Base-by-base conservation (phyloP, 352 stramenopile genomes). In the Phytophthora brassicae region DNA sequence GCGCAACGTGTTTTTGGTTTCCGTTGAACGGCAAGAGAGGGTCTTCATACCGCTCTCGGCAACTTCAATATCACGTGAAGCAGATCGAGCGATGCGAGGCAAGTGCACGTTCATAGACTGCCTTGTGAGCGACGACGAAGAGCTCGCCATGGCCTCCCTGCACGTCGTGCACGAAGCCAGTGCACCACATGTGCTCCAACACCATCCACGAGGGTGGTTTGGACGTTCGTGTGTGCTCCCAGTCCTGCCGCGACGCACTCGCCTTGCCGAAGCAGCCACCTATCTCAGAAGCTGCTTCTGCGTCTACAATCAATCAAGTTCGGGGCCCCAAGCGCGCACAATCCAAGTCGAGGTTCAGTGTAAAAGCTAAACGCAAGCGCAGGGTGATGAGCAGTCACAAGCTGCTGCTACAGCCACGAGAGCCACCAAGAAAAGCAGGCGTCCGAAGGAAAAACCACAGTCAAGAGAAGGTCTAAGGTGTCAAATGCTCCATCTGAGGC, bases 121-220 rank as follows among this genome's bases (percentile, higher is more conserved):
- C 36, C 2, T 26, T 35, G 33, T 46, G 4, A n/a, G 13, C 5
- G 33, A 17, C 23, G 31, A 46, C 17, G 51, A 44, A n/a, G 51
- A 16, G 22, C n/a, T 50, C 13, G 19, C 41, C 6, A 28, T 46
- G 17, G 17, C 23, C 8, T 14, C 3, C n/a, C 16, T 58, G 51
- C 28, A 19, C 51, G 16, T 33, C 17, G 2, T 51, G 51, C 51
- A 6, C 39, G 28, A 38, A 50, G 12, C 4, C 17, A 33, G 51
- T 51, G 8, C 51, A 59, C 13, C 51, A 45, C 17, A 44, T 59
- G 17, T 59, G 29, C 29, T 59, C 45, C 6, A 60, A 48, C 33
- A 6, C 43, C 20, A 20, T 54, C 33, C 28, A 38, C 53, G 53
- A 60, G 20, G 42, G 53, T 9, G 53, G 14, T 16, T 9, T 60